Evolutionary conservation across 23 red algal genomes (phyloP).

Genomic region (Rhodosorus marinus): DNA sequence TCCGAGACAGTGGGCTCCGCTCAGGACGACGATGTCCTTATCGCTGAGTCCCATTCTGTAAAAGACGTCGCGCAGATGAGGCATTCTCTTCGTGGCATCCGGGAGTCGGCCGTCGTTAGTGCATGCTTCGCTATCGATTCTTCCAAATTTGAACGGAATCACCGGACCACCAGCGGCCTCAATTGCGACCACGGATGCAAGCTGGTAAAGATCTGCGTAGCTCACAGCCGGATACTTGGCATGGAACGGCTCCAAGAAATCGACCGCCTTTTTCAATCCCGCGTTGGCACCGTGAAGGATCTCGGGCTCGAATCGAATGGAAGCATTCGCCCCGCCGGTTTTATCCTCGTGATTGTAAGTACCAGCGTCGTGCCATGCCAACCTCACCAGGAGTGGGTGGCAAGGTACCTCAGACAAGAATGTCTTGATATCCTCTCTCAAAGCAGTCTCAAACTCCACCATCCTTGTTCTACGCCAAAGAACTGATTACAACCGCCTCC

Average conservation of each 20-base stretch:
- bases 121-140: slow-evolving; percentile 10
- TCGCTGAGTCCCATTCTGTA: slow-evolving; percentile 46
- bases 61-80: slow-evolving; percentile 27
- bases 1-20: slow-evolving; percentile 30
- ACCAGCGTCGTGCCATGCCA: slow-evolving; percentile 47
- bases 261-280: slow-evolving; percentile 9
- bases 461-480: too few species aligned
- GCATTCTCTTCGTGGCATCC: slow-evolving; percentile 3
- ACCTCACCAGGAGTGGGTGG: slow-evolving; percentile 21
- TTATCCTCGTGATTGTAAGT: slow-evolving; percentile 14
- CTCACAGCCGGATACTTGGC: slow-evolving; percentile 19
- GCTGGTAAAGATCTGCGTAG: slow-evolving; percentile 37
- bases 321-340: slow-evolving; percentile 35
- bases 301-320: slow-evolving; percentile 33
- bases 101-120: slow-evolving; percentile 33
- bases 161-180: slow-evolving; percentile 29
- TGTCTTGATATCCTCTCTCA: slow-evolving; percentile 3
- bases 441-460: slow-evolving; percentile 1
- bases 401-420: slow-evolving; percentile 13
- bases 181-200: slow-evolving; percentile 19
- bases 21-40: slow-evolving; percentile 29
- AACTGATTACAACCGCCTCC: too few species aligned
- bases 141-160: slow-evolving; percentile 28
- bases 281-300: slow-evolving; percentile 21
- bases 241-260: slow-evolving; percentile 23